These are phyloP conservation scores for Cutaneotrichosporon dermatis DNA, from an alignment of 1,284 basidiomycete genomes.

Conservation along the genomic window DNA sequence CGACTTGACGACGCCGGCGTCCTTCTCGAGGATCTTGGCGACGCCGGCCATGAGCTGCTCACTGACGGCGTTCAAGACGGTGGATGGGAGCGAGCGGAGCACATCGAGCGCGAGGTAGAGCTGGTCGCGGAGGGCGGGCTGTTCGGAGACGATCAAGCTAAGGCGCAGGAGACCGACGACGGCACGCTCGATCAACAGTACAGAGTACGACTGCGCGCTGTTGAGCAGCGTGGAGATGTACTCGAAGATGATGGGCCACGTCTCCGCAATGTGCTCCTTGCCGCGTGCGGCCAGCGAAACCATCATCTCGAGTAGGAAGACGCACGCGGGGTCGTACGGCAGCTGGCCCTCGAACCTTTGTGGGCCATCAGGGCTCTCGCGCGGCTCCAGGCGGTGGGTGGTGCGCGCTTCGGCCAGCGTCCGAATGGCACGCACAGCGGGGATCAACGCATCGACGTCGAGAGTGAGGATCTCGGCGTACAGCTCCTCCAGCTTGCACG, in stretches of 20 bases:
- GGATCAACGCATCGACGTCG: conserved; percentile 69
- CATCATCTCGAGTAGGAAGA: conserved; percentile 92
- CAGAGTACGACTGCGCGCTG: conserved; percentile 73
- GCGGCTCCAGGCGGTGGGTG: conserved; percentile 28
- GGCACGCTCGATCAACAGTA: conserved; percentile 89
- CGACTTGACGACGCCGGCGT: conserved; percentile 68
- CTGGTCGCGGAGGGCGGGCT: conserved; percentile 79
- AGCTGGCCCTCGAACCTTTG: conserved; percentile 52
- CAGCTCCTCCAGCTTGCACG: conserved; percentile 88
- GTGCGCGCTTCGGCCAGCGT: conserved; percentile 66
- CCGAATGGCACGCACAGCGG: conserved; percentile 80
- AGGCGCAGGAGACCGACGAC: conserved; percentile 82
- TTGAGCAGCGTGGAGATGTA: conserved; percentile 78
- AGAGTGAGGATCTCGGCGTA: conserved; percentile 87
- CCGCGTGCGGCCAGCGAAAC: conserved; percentile 76
- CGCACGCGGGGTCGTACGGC: conserved; percentile 88
- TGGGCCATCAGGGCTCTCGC: conserved; percentile 57
- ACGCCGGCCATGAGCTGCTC: conserved; percentile 88
- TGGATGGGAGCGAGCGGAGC: conserved; percentile 70
- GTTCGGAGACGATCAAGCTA: conserved; percentile 68
- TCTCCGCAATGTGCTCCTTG: conserved; percentile 71
- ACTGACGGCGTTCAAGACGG: conserved; percentile 75
- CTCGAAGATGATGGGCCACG: conserved; percentile 91
- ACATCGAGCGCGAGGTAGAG: conserved; percentile 89
- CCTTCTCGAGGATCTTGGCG: conserved; percentile 68